Evolutionary conservation across 805 yeast species (phyloP).

Genomic region (Pichia heedii): DNA sequence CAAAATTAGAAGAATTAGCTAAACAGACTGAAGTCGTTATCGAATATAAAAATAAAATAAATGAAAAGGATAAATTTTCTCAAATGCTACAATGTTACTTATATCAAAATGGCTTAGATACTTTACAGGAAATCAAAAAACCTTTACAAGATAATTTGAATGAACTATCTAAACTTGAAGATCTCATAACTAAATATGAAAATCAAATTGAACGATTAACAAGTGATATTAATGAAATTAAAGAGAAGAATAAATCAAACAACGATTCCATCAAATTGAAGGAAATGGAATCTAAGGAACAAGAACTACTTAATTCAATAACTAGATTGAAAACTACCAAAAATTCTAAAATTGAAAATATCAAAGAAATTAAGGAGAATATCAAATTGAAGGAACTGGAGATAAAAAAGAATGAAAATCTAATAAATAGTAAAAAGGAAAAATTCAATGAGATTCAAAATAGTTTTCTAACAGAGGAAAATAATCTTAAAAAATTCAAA

Average conservation of each 20-base stretch:
- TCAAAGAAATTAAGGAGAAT: constrained; percentile 40
- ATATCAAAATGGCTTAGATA: constrained; percentile 26
- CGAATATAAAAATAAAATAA: constrained; percentile 63
- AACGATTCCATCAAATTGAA: constrained; percentile 52
- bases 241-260: constrained; percentile 40
- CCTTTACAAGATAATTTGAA: not conserved
- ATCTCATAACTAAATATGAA: constrained; percentile 35
- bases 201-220: constrained; percentile 36
- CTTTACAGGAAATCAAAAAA: constrained; percentile 1
- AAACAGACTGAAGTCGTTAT: constrained; percentile 73
- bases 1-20: constrained; percentile 73
- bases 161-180: constrained; percentile 26
- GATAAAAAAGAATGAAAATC: constrained; percentile 26
- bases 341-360: constrained; percentile 48
- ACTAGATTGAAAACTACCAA: constrained; percentile 61
- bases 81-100: constrained; percentile 8
- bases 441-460: constrained; percentile 28
- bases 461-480: constrained; percentile 37
- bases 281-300: constrained; percentile 50
- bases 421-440: constrained; percentile 7
- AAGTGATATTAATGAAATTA: constrained; percentile 46
- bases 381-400: constrained; percentile 28
- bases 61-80: constrained; percentile 8
- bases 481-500: constrained; percentile 36
- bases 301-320: constrained; percentile 47